Evolutionary conservation across 257 asterid genomes (phyloP).

Genomic region (Parsonsia alboflavescens): DNA sequence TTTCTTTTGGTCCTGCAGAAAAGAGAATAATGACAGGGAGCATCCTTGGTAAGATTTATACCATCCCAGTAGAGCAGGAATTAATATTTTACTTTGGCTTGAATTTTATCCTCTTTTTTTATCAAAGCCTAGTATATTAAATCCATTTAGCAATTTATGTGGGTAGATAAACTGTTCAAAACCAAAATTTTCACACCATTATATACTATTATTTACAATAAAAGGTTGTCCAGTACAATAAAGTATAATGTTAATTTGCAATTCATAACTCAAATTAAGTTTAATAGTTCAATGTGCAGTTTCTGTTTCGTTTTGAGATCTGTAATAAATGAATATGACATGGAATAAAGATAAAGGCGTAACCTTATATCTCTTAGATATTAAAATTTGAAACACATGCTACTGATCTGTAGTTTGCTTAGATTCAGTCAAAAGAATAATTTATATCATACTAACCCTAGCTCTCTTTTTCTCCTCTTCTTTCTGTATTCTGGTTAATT

Average conservation of each 20-base stretch:
- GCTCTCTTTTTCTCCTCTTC: conserved; percentile 83
- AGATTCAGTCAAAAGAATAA: background rate
- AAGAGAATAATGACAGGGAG: conserved; percentile 4
- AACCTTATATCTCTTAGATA: background rate
- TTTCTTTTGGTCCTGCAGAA: conserved; percentile 77
- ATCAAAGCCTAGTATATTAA: background rate
- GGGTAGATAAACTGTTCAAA: background rate
- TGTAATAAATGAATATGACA: background rate
- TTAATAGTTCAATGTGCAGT: background rate
- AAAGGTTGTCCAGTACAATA: too few relatives aligned
- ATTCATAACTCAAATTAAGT: background rate
- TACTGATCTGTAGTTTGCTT: background rate
- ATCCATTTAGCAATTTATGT: background rate
- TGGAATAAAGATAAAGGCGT: background rate
- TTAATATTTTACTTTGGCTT: background rate
- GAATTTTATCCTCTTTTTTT: background rate
- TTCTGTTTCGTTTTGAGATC: background rate
- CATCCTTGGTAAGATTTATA: conserved; percentile 5
- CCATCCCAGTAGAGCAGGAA: background rate
- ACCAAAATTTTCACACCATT: background rate
- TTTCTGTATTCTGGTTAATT: conserved; percentile 61
- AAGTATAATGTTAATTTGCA: background rate
- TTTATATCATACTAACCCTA: conserved; percentile 42
- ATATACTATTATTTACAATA: background rate
- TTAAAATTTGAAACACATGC: background rate